Percentiles rank a stretch among this genome's conserved stretches.
Evolutionary conservation across 768 basidiomycete species (phyloP).

Genomic region (Rhizopogon vinicolor): DNA sequence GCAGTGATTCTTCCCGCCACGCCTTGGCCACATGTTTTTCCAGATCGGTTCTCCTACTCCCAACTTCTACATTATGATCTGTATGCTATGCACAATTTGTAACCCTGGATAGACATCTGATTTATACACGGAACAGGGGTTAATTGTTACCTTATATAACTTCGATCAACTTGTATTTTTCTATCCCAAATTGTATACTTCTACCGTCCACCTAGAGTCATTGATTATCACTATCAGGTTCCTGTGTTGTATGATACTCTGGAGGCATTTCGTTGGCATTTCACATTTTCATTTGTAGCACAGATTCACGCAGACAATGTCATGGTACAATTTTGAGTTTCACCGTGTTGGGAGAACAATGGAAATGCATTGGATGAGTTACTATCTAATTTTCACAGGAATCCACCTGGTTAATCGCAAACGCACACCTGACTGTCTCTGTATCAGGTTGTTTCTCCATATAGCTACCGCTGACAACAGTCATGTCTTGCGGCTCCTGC

Average conservation of each 20-base stretch:
- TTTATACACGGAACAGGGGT: not conserved
- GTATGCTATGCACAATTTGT: slow-evolving; percentile 5
- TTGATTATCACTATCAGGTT: not conserved
- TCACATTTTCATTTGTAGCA: not conserved
- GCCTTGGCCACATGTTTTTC: slow-evolving; percentile 2
- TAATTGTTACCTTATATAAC: not conserved
- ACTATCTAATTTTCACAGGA: slow-evolving; percentile 32
- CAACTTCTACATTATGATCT: not conserved
- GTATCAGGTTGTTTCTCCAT: slow-evolving; percentile 33
- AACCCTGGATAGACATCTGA: not conserved
- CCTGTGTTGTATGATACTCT: not conserved
- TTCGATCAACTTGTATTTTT: not conserved
- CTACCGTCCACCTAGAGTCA: not conserved
- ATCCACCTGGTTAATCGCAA: slow-evolving; percentile 29
- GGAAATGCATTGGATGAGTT: not conserved
- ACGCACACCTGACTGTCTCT: slow-evolving; percentile 35
- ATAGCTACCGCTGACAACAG: slow-evolving; percentile 34
- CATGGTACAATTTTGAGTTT: not conserved
- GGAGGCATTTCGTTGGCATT: not conserved
- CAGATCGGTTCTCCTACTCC: not conserved
- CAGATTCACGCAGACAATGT: not conserved
- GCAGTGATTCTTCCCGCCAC: not conserved
- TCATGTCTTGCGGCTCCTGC: slow-evolving; percentile 26
- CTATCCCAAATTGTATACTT: not conserved
- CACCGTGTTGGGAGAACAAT: not conserved